Evolutionary conservation across 2,329 filamentous ascomycete genomes (phyloP), one percentile per base, ranked within the genome.

Genomic region (Calonectria pseudoturangicola): DNA sequence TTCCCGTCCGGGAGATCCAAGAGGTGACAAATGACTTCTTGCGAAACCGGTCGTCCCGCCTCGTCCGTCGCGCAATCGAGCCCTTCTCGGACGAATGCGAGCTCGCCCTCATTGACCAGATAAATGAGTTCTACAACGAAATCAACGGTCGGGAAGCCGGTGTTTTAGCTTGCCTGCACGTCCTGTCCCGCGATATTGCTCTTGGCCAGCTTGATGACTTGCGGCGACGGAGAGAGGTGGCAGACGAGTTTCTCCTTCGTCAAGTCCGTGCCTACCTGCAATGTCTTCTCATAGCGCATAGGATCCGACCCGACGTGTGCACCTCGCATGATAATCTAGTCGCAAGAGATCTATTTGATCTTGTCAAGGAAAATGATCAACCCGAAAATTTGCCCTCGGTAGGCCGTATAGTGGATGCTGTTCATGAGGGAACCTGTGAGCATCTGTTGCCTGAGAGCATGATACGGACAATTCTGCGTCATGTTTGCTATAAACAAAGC

Each of bases 191-290:
- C 4, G 36, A 73, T 0, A 41, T 56, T 15, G 71, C 68, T 16
- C 47, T 54, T 18, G 67, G 64, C 8, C 71, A 66, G n/a, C 45
- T 74, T 28, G 28, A 56, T n/a, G 27, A 39, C 28, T 45, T 72
- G 41, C 50, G 47, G n/a, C 28, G 36, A 54, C 56, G 64, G 41
- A 68, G 64, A 41, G 48, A 71, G 36, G 45, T 54, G 43, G 27
- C 45, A 5, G 56, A 62, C 6, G 56, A 48, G 15, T 66, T 68
- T 15, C 68, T 74, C 9, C 50, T 68, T 15, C 50, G 62, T 30
- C 67, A 68, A 16, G 64, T 66, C 16, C 63, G 71, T 60, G 63
- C 67, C 12, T 74, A 74, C 39, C 45, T 74, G 25, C 73, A 74
- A 66, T 71, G 72, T 7, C 45, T 74, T 7, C 47, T 74, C 4